Conservation (phyloP, 371 early-diverging fungal species). For the Mortierella sp. region DNA sequence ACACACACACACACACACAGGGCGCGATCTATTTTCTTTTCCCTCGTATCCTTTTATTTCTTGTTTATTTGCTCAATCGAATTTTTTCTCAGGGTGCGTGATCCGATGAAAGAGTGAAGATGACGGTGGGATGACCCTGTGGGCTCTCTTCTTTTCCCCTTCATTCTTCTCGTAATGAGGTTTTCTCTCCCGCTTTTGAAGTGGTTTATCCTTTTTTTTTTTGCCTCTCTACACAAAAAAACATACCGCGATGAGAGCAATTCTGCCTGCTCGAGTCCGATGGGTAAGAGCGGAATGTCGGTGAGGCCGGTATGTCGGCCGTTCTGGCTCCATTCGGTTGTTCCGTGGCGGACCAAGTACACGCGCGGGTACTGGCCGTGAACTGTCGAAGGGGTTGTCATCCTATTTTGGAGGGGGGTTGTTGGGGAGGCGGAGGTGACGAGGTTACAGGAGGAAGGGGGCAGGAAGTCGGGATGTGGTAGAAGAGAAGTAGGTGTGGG, state of each 20-base stretch:
- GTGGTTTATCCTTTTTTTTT: not conserved
- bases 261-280: constrained; percentile 52
- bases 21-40: too few species aligned
- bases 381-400: constrained; percentile 50
- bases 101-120: too few species aligned
- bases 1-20: too few species aligned
- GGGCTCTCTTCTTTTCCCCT: not conserved
- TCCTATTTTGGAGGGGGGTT: constrained; percentile 6
- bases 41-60: too few species aligned
- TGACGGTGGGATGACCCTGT: too few species aligned
- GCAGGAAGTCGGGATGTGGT: not conserved
- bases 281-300: constrained; percentile 51
- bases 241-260: constrained; percentile 43
- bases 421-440: not conserved
- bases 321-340: constrained; percentile 58
- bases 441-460: too few species aligned
- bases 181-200: not conserved
- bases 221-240: not conserved
- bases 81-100: too few species aligned
- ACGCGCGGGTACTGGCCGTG: constrained; percentile 54
- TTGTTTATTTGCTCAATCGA: too few species aligned
- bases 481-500: not conserved
- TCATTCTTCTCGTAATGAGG: not conserved
- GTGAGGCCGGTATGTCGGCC: constrained; percentile 57
- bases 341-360: constrained; percentile 56